Evolutionary conservation across 352 stramenopile genomes (phyloP), one percentile per base, ranked within the genome.

Genomic region (Globisporangium polare): DNA sequence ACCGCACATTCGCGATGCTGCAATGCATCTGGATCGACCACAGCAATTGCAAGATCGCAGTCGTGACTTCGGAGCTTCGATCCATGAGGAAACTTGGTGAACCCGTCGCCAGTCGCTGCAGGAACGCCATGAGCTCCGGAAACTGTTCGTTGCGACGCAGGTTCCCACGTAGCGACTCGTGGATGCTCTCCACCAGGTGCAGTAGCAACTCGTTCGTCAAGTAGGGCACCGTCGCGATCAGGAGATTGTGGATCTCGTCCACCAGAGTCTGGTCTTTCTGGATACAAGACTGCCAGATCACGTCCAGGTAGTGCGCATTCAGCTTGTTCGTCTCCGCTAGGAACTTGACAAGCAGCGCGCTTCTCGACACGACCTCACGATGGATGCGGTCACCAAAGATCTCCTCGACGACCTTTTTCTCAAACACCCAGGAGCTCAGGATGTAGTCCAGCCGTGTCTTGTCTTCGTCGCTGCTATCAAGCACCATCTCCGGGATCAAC

Each of bases 321-420:
- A 96, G 59, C 46, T 87, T 89, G 63, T 91, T 83, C 22, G 82
- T 80, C 63, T 96, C 87, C 0, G 83, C 85, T 22, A 96, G 68
- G 50, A 94, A 96, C 42, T 90, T 93, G n/a, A 96, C 72, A 47
- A 96, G 55, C 41, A 88, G 66, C 8, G 83, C 78, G 69, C 81
- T 94, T 22, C 87, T 80, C 27, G 85, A 92, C 33, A 96, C 88
- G 51, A 94, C 86, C 69, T 96, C 86, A 37, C 86, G 79, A 68
- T 96, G 88, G n/a, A 95, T 95, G 22, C 84, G 75, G 60, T 96
- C 88, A 9, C 88, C 88, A 69, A 96, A 96, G 65, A 94, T 91
- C 39, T 91, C 85, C 37, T 94, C 80, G 26, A 94, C 72, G 55
- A 95, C 89, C 4, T 82, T 71, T 54, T 93, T 89, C 24, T 86